Evolutionary conservation across 257 asterid species (phyloP).

Genomic region (Rubia yunnanensis): DNA sequence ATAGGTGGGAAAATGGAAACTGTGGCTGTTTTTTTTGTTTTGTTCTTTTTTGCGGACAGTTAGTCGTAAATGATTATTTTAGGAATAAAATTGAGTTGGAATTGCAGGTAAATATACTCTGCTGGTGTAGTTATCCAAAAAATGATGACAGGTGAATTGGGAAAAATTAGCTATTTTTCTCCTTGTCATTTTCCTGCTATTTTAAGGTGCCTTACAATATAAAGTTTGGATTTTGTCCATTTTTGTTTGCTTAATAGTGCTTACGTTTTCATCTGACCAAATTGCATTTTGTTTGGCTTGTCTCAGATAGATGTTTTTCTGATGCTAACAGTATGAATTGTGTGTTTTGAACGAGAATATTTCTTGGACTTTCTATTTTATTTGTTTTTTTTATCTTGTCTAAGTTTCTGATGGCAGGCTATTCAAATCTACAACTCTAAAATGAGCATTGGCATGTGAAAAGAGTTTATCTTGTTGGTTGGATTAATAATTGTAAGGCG

Average conservation of each 20-base stretch:
- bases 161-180: background rate
- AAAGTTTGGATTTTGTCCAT: background rate
- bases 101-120: background rate
- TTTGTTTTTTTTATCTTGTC: background rate
- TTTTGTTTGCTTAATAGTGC: too few relatives aligned
- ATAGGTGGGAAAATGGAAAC: background rate
- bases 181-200: background rate
- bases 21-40: background rate
- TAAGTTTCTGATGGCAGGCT: background rate
- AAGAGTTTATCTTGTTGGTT: constrained; percentile 1
- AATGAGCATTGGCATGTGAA: background rate
- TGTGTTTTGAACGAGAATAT: background rate
- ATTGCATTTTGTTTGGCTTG: background rate
- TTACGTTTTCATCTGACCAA: too few relatives aligned
- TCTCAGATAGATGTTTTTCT: background rate
- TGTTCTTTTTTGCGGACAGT: background rate
- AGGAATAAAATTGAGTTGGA: background rate
- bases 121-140: background rate
- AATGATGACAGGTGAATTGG: background rate
- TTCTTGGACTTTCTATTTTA: background rate
- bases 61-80: background rate
- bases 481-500: background rate
- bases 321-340: background rate
- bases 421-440: background rate
- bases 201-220: background rate